phyloP scores from a whole-genome alignment of 169 alveolate species.

The Eimeria acervulina region DNA sequence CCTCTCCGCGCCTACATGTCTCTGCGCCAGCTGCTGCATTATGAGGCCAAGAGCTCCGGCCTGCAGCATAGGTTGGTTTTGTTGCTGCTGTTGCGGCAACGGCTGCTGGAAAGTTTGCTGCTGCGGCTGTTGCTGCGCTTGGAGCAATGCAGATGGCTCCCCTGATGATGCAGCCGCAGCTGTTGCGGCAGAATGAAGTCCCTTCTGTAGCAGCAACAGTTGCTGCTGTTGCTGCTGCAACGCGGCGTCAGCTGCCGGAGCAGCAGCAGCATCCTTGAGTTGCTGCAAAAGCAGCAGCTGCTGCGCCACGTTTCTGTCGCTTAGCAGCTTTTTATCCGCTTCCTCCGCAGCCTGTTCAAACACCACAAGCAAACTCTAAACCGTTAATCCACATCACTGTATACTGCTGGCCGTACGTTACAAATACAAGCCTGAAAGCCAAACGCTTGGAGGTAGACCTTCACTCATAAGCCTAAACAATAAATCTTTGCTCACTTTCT shows the following conservation, averaged over 20 bases:
- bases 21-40: slow-evolving; percentile 70
- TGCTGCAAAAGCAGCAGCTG: slow-evolving; percentile 64
- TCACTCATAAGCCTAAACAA: neutral
- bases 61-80: slow-evolving; percentile 52
- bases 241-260: slow-evolving; percentile 46
- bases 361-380: slow-evolving; percentile 7
- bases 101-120: slow-evolving; percentile 49
- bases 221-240: slow-evolving; percentile 67
- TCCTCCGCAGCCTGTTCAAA: slow-evolving; percentile 46
- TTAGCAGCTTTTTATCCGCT: slow-evolving; percentile 44
- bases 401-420: neutral
- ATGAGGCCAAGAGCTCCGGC: slow-evolving; percentile 58
- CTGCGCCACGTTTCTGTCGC: slow-evolving; percentile 69
- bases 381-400: neutral
- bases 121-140: slow-evolving; percentile 39
- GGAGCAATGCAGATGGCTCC: slow-evolving; percentile 6
- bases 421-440: neutral
- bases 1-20: slow-evolving; percentile 29
- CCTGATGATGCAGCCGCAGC: slow-evolving; percentile 51
- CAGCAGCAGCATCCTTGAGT: slow-evolving; percentile 68
- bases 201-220: slow-evolving; percentile 11
- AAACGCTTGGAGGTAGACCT: neutral
- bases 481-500: slow-evolving; percentile 25
- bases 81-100: slow-evolving; percentile 63
- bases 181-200: slow-evolving; percentile 46